These are phyloP conservation scores for Neurospora pannonica DNA, from an alignment of 495 filamentous ascomycete genomes.

Conservation along the genomic window DNA sequence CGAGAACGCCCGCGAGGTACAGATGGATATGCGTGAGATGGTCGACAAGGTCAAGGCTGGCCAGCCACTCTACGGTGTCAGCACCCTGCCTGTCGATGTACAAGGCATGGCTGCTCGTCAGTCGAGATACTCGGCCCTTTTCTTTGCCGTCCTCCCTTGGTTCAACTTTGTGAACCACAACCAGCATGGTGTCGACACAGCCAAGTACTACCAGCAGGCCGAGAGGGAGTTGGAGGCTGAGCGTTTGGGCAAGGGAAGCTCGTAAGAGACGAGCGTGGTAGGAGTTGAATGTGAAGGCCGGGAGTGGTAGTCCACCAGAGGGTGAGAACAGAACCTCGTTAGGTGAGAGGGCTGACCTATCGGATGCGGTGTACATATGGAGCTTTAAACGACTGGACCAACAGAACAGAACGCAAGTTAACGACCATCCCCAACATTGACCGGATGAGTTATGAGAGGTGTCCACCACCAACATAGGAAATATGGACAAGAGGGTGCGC, in stretches of 20 bases:
- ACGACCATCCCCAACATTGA: neutral
- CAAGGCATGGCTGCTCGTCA: slow-evolving; percentile 91
- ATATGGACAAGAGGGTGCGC: neutral
- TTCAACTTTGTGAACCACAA: slow-evolving; percentile 97
- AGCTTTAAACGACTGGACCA: slow-evolving; percentile 12
- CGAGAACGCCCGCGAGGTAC: slow-evolving; percentile 83
- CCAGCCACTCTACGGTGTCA: slow-evolving; percentile 81
- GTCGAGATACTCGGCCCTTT: slow-evolving; percentile 79
- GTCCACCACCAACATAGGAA: neutral
- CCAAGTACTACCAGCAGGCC: slow-evolving; percentile 96
- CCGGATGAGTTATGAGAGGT: neutral
- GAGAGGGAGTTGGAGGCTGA: slow-evolving; percentile 87
- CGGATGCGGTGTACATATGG: slow-evolving; percentile 21
- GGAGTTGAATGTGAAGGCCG: neutral
- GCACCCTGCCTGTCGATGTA: slow-evolving; percentile 68
- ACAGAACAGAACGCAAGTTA: neutral
- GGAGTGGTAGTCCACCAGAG: neutral
- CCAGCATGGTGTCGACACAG: slow-evolving; percentile 95
- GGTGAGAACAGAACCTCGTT: neutral
- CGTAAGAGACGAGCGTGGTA: neutral
- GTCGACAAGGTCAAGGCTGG: slow-evolving; percentile 86
- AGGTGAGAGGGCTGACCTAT: slow-evolving; percentile 5
- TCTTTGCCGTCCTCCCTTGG: slow-evolving; percentile 79
- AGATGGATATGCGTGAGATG: slow-evolving; percentile 98
- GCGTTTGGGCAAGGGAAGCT: slow-evolving; percentile 24